Evolutionary conservation across 139 green algal species (phyloP).

Genomic region (Coelastrella sp.): DNA sequence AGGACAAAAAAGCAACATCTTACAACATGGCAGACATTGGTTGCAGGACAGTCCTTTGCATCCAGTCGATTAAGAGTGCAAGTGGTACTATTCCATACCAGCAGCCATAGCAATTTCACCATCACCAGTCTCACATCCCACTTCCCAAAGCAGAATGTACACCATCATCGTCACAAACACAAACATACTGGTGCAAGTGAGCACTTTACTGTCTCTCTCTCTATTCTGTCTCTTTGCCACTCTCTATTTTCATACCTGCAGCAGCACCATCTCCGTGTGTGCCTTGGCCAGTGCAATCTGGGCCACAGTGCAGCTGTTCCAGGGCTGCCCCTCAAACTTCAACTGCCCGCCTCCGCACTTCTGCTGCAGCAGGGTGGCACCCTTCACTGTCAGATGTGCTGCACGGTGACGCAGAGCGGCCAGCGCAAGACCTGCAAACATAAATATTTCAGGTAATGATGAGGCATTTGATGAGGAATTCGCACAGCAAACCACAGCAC

Average conservation of each 20-base stretch:
- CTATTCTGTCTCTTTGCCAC: neutral
- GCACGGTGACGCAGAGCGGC: conserved; percentile 66
- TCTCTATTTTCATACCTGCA: conserved; percentile 38
- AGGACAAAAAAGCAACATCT: neutral
- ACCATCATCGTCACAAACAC: neutral
- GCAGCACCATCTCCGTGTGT: conserved; percentile 73
- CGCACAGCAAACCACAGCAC: too few species aligned
- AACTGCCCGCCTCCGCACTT: conserved; percentile 27
- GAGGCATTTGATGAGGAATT: too few species aligned
- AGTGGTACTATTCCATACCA: too few species aligned
- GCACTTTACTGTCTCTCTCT: too few species aligned
- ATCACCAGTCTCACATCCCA: too few species aligned
- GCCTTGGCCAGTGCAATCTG: conserved; percentile 71
- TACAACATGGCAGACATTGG: neutral
- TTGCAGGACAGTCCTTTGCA: too few species aligned
- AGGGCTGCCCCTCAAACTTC: conserved; percentile 80
- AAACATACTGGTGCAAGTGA: neutral
- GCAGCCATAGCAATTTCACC: too few species aligned
- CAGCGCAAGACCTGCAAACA: conserved; percentile 16
- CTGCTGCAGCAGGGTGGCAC: conserved; percentile 47
- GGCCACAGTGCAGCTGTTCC: conserved; percentile 81
- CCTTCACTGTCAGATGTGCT: conserved; percentile 50
- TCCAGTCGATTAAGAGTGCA: too few species aligned
- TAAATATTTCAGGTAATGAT: too few species aligned
- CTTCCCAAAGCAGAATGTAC: too few species aligned